Percentiles rank a stretch among this genome's conserved stretches.
phyloP scores from a whole-genome alignment of 2,329 filamentous ascomycete species.

The Monosporascus sp. region DNA sequence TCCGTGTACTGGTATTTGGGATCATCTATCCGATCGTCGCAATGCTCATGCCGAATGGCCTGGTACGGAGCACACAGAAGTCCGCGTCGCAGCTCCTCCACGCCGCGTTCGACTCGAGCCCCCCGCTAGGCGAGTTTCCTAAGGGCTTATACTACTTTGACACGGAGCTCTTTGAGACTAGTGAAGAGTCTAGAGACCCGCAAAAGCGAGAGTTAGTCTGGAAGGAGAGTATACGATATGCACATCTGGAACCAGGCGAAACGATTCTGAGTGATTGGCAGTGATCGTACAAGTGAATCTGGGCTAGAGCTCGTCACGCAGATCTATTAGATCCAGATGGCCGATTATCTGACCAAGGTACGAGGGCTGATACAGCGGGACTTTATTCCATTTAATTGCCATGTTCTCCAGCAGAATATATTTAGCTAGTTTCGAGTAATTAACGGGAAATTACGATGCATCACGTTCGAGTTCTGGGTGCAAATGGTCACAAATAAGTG shows the following conservation, averaged over 20 bases:
- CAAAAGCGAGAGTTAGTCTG: conserved; percentile 2
- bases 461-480: too few relatives aligned
- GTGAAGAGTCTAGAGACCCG: conserved; percentile 1
- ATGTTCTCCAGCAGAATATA: too few relatives aligned
- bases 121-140: background rate
- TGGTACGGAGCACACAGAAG: conserved; percentile 1
- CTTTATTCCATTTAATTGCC: too few relatives aligned
- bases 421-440: too few relatives aligned
- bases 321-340: too few relatives aligned
- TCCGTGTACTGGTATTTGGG: conserved; percentile 4
- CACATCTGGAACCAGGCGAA: conserved; percentile 3
- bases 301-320: too few relatives aligned
- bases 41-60: conserved; percentile 2
- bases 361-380: background rate
- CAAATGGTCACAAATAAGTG: too few relatives aligned
- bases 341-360: background rate
- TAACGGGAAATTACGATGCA: too few relatives aligned
- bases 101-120: conserved; percentile 1
- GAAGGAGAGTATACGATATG: conserved; percentile 4
- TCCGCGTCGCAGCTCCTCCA: background rate
- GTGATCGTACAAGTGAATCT: too few relatives aligned
- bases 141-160: conserved; percentile 2
- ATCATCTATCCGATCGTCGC: conserved; percentile 4
- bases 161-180: background rate
- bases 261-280: conserved; percentile 2